Percentiles rank a stretch among this genome's conserved stretches.
phyloP scores from a whole-genome alignment of 768 basidiomycete genomes.

The Termitomyces sp. region DNA sequence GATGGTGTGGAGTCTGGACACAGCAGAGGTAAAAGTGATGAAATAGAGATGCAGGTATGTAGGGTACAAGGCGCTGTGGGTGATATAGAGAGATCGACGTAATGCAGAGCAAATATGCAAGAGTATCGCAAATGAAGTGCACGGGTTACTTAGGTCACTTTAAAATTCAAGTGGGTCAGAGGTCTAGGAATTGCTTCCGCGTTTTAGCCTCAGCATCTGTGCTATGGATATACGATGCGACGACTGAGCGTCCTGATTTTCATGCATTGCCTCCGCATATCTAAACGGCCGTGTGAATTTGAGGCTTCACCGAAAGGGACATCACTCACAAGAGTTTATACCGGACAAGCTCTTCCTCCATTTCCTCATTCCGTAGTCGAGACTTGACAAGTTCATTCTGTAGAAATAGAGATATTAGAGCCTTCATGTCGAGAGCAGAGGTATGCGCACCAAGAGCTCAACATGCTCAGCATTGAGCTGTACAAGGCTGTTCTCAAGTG shows the following conservation, averaged over 20 bases:
- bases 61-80: slow-evolving; percentile 1
- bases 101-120: slow-evolving; percentile 6
- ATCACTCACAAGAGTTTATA: slow-evolving; percentile 83
- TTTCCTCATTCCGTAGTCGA: slow-evolving; percentile 85
- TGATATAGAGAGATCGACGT: not conserved
- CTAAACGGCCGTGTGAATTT: slow-evolving; percentile 20
- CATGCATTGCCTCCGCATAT: slow-evolving; percentile 76
- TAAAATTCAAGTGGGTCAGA: no score
- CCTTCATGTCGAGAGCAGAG: not conserved
- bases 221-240: slow-evolving; percentile 58
- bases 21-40: not conserved
- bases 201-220: slow-evolving; percentile 38
- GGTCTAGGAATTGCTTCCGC: slow-evolving; percentile 30
- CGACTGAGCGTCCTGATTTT: slow-evolving; percentile 67
- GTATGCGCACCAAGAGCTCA: slow-evolving; percentile 52
- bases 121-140: not conserved
- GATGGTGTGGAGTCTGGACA: not conserved
- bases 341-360: slow-evolving; percentile 90
- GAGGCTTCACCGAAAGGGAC: slow-evolving; percentile 1
- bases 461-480: slow-evolving; percentile 85
- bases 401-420: not conserved
- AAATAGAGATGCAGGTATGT: slow-evolving; percentile 5
- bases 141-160: no score
- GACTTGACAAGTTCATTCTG: slow-evolving; percentile 91
- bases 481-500: slow-evolving; percentile 72